Conservation (phyloP, 2,329 filamentous ascomycete species). For the Fusarium poae region DNA sequence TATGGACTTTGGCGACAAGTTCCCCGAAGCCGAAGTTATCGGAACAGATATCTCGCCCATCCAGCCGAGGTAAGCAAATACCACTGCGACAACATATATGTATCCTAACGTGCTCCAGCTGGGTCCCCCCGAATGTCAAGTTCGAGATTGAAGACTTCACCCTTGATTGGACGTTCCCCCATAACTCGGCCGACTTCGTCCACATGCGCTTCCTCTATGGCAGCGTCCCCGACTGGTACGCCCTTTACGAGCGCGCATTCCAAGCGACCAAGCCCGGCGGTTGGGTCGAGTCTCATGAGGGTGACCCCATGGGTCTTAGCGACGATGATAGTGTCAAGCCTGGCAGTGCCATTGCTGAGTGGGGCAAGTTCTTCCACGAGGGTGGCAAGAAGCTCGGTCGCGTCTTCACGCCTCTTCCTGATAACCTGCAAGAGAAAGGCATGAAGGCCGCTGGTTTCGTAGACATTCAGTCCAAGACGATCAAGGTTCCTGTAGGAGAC, state of each 20-base stretch:
- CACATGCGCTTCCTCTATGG: conserved; percentile 70
- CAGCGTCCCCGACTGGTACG: conserved; percentile 67
- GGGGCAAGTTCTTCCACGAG: conserved; percentile 48
- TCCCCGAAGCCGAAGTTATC: conserved; percentile 59
- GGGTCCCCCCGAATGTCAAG: conserved; percentile 63
- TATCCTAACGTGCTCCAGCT: background rate
- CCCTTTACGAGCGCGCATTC: conserved; percentile 64
- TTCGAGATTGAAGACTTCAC: conserved; percentile 52
- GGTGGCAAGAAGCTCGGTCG: conserved; percentile 51
- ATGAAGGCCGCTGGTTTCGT: conserved; percentile 39
- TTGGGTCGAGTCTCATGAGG: conserved; percentile 54
- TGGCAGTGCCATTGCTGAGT: conserved; percentile 47
- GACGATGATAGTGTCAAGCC: conserved; percentile 51
- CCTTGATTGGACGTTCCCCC: conserved; percentile 49
- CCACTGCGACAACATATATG: rapidly evolving
- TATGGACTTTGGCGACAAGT: conserved; percentile 60
- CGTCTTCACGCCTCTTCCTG: conserved; percentile 41
- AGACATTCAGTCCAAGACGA: conserved; percentile 39
- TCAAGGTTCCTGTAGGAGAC: conserved; percentile 41
- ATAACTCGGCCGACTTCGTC: conserved; percentile 67
- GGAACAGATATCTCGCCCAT: conserved; percentile 70
- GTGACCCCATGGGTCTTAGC: conserved; percentile 44
- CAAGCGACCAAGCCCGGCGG: conserved; percentile 69
- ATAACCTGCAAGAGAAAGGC: conserved; percentile 36
- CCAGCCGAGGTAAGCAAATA: conserved; percentile 59